Evolutionary conservation across 129 eudicot species (phyloP).

Genomic region (Scalesia atractyloides): DNA sequence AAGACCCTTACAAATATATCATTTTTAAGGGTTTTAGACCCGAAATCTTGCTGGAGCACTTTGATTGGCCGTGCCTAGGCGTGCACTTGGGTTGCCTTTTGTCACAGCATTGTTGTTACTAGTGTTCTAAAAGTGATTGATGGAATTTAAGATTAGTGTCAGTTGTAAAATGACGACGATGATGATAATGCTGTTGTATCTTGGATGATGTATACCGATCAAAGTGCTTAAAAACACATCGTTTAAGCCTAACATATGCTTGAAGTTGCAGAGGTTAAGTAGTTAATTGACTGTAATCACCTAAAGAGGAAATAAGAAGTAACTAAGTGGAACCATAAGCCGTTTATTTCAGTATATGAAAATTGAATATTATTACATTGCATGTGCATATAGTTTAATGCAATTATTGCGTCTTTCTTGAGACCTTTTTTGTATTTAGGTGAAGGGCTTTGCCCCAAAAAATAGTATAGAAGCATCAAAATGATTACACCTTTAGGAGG

Average conservation of each 20-base stretch:
- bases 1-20: too few species aligned
- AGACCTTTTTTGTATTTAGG: not conserved
- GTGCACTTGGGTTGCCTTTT: too few species aligned
- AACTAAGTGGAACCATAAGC: not conserved
- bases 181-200: not conserved
- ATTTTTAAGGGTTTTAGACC: too few species aligned
- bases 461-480: too few species aligned
- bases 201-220: not conserved
- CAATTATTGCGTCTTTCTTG: not conserved
- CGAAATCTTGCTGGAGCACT: too few species aligned
- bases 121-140: not conserved
- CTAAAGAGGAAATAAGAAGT: not conserved
- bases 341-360: not conserved
- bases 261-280: not conserved
- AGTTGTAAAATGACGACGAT: not conserved
- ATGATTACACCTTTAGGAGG: too few species aligned
- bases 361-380: not conserved
- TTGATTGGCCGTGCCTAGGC: too few species aligned
- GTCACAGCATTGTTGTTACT: not conserved
- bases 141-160: not conserved
- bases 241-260: not conserved
- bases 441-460: too few species aligned
- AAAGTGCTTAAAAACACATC: not conserved
- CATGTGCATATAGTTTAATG: not conserved
- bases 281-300: not conserved